Base-by-base conservation (phyloP, 140 eudicot genomes). In the Ambrosia hybrid region DNA sequence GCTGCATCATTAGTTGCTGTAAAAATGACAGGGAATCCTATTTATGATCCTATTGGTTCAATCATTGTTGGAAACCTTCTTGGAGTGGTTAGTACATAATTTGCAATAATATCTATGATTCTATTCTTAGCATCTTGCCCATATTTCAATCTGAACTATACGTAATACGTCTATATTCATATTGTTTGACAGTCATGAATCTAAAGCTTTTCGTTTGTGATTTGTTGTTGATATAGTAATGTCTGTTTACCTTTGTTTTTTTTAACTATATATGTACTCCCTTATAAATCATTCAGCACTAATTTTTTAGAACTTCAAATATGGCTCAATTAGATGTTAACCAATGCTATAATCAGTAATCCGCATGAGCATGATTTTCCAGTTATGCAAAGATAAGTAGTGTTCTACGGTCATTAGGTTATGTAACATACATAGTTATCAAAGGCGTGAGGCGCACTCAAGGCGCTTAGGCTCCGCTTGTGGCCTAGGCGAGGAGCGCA, bases 31-130 rank as follows among this genome's bases (percentile, higher is more conserved):
- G 99, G 99, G 58, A 94, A 94, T 86, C 81, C 99, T 67, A 90
- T 94, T 63, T 94, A 94, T 81, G 99, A 94, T 83, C 99, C 99
- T 36, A 83, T 94, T 69, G 99, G 99, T 73, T 94, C 99, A 49
- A 94, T 94, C 79, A 75, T 94, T 72, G 97, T 94, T 61, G 99
- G 99, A 73, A 94, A 94, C 81, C 96, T 94, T 74, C 91, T 94
- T 46, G 99, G 99, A 75, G 94, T 94, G 94, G 82, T 67, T 15
- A 41, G 98, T 89, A 68, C 49, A 80, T 70, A 26, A 51, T 74
- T 51, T 51, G 39, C 36, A 6, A 11, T 57, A 14, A 41, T 62
- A 41, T 49, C 14, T n/a, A n/a, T n/a, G n/a, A n/a, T n/a, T n/a
- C n/a, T n/a, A n/a, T n/a, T n/a, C n/a, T n/a, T n/a, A n/a, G n/a